Evolutionary conservation across 371 early-diverging fungal species (phyloP), one percentile per base, ranked within the genome.

Genomic region (Haplosporangium sp.): DNA sequence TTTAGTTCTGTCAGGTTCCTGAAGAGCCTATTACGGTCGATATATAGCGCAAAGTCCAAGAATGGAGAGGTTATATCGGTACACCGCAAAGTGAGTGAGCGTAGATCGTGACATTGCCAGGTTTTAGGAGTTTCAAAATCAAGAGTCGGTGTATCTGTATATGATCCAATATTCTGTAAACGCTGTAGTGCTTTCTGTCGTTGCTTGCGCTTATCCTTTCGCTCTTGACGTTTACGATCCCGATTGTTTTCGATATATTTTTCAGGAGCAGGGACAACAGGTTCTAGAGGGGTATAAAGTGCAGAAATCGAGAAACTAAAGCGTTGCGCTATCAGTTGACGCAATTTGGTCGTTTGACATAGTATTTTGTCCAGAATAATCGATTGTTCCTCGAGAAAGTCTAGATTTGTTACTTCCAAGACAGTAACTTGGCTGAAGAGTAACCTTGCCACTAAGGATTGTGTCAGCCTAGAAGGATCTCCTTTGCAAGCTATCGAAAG

Each of bases 31-130:
- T 72, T 19, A 17, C 56, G 48, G 4, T 38, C 9, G 44, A 69
- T 34, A 47, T 75, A 75, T 6, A 27, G 27, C 44, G 39, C 10
- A 27, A 61, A 45, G 0, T 15, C 35, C 8, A 61, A n/a, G 38
- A 4, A 15, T 27, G 13, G 20, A 20, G 53, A 53, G 53, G 20
- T 45, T 1, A 8, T 34, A 7, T 19, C 8, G 64, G 4, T 8
- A 20, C 10, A 10, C 65, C 47, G 47, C 20, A 53, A 15, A 2
- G 60, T 55, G 1, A 71, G 17, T 1, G 77, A 65, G 35, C 72
- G 44, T 19, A 77, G 58, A 2, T 72, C 58, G 11, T 53, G 66
- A 19, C 69, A 66, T 6, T 63, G 19, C 77, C 77, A 77, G 7
- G 61, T 47, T 4, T 5, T 48, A 1, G 59, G 44, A 13, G 35